These are phyloP conservation scores for Paramecium biaurelia DNA, from an alignment of 73 alveolate species.

Conservation along the genomic window DNA sequence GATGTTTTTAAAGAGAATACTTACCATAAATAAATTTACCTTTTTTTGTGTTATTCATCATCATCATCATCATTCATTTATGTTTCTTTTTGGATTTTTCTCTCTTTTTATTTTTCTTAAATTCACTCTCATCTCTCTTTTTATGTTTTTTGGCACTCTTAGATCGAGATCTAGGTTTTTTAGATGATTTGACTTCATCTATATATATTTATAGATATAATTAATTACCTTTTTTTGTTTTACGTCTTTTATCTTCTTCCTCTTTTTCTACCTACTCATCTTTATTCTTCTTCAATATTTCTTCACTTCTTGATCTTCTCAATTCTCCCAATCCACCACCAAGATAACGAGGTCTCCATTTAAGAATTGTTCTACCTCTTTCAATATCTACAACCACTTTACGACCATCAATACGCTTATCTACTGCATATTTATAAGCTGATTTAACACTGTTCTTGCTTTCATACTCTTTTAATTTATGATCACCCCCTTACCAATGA, in stretches of 20 bases:
- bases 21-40: slow-evolving; percentile 1
- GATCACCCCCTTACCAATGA: slow-evolving; percentile 72
- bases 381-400: slow-evolving; percentile 88
- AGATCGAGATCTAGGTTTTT: not conserved
- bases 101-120: not conserved
- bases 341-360: slow-evolving; percentile 87
- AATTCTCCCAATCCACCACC: slow-evolving; percentile 91
- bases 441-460: slow-evolving; percentile 75
- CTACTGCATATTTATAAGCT: slow-evolving; percentile 84
- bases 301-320: slow-evolving; percentile 45
- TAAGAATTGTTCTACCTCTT: slow-evolving; percentile 84
- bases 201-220: not conserved
- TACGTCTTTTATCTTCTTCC: slow-evolving; percentile 3
- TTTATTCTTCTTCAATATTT: not conserved
- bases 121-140: not conserved
- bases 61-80: not conserved
- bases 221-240: not conserved
- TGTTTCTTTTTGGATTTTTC: not conserved
- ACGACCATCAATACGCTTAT: slow-evolving; percentile 91
- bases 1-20: not conserved
- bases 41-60: not conserved
- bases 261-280: not conserved
- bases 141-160: slow-evolving; percentile 12
- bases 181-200: not conserved
- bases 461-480: slow-evolving; percentile 71